phyloP scores from a whole-genome alignment of 306 rosid species.

The Spatholobus suberectus region DNA sequence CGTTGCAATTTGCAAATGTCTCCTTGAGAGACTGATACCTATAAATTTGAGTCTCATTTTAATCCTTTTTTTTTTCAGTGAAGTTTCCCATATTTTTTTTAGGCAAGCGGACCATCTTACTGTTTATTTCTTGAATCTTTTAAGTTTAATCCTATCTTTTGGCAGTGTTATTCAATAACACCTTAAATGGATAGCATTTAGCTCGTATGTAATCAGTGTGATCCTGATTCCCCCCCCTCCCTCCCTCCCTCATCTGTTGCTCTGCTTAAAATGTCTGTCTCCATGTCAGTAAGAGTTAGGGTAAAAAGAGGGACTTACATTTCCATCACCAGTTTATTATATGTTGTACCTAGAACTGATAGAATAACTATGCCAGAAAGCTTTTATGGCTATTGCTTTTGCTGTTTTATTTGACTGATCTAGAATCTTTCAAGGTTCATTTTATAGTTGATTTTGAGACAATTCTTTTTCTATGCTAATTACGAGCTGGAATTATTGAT shows the following conservation, averaged over 20 bases:
- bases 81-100: neutral
- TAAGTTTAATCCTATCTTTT: neutral
- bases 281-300: neutral
- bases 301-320: neutral
- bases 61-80: neutral
- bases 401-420: slow-evolving; percentile 2
- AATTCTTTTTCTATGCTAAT: neutral
- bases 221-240: neutral
- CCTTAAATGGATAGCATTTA: neutral
- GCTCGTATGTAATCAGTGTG: neutral
- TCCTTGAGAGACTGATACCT: neutral
- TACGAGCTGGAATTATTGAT: neutral
- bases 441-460: neutral
- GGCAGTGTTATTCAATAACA: neutral
- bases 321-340: too few species aligned
- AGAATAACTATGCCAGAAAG: neutral
- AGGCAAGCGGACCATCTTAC: neutral
- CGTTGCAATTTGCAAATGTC: neutral
- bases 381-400: neutral
- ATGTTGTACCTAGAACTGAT: neutral
- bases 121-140: neutral
- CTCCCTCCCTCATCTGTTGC: neutral
- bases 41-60: neutral
- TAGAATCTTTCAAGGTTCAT: slow-evolving; percentile 1
- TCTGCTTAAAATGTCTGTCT: neutral